A percentile compares a stretch with the other conserved stretches of the same genome.
Conservation (phyloP, 1,139 yeast species). For the Pichia inconspicua region DNA sequence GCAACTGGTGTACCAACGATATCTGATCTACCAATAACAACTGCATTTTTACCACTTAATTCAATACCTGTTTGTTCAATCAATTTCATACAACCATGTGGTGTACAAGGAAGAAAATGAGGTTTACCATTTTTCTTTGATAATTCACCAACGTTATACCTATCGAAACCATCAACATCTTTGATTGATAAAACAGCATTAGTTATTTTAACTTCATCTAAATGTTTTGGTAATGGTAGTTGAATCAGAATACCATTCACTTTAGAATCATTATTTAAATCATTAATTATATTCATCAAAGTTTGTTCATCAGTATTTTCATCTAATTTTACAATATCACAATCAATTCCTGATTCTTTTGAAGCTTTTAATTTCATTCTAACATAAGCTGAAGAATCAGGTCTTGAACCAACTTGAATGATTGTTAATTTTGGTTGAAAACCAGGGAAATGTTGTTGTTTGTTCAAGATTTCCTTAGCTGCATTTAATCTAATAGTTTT, state of each 20-base stretch:
- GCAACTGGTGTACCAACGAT: conserved; percentile 95
- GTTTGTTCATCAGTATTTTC: conserved; percentile 52
- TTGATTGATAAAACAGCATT: conserved; percentile 63
- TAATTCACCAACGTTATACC: conserved; percentile 84
- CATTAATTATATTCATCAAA: conserved; percentile 50
- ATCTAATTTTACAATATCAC: conserved; percentile 60
- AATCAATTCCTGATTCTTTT: conserved; percentile 67
- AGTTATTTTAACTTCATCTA: conserved; percentile 74
- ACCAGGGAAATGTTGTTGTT: conserved; percentile 47
- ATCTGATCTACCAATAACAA: conserved; percentile 91
- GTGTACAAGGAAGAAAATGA: conserved; percentile 87
- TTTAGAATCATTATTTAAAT: conserved; percentile 55
- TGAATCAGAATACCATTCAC: conserved; percentile 91
- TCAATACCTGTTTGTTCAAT: conserved; percentile 55
- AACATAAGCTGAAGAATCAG: conserved; percentile 91
- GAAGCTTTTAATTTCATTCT: conserved; percentile 94
- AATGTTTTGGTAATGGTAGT: conserved; percentile 78
- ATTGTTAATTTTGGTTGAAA: conserved; percentile 77
- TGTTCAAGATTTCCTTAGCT: conserved; percentile 40
- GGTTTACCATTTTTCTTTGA: conserved; percentile 87
- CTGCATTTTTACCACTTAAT: conserved; percentile 76
- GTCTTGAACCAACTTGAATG: conserved; percentile 84
- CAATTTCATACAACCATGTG: conserved; percentile 84
- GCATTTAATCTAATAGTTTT: conserved; percentile 22
- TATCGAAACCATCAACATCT: conserved; percentile 96